These are phyloP conservation scores for Pestalotiopsis sp. DNA, from an alignment of 2,329 filamentous ascomycete genomes.

Conservation along the genomic window DNA sequence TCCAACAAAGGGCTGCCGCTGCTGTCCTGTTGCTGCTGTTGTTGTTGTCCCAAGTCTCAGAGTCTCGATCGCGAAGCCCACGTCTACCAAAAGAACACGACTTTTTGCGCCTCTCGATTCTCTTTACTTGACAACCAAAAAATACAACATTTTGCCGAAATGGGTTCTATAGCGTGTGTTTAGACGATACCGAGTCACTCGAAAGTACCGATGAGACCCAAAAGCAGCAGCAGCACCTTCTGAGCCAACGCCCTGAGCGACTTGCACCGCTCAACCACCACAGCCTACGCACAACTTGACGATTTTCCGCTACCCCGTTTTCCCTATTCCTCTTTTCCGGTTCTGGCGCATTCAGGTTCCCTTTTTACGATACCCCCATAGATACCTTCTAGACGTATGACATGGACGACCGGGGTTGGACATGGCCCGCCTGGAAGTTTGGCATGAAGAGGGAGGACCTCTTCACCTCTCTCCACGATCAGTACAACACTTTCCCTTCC, in stretches of 20 bases:
- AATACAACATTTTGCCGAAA: slow-evolving; percentile 20
- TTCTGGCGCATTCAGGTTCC: slow-evolving; percentile 2
- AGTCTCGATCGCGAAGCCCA: slow-evolving; percentile 2
- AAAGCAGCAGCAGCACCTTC: slow-evolving; percentile 17
- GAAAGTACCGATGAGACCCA: slow-evolving; percentile 24
- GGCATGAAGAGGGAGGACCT: slow-evolving; percentile 63
- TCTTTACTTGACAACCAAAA: neutral
- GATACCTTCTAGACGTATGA: slow-evolving; percentile 25
- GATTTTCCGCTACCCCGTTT: slow-evolving; percentile 2
- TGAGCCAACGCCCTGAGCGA: slow-evolving; percentile 3
- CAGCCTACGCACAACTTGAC: neutral
- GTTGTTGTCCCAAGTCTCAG: slow-evolving; percentile 1
- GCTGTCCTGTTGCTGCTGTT: neutral
- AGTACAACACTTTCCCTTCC: slow-evolving; percentile 61
- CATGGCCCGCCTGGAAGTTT: slow-evolving; percentile 66
- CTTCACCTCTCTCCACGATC: slow-evolving; percentile 59
- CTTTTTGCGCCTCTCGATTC: neutral
- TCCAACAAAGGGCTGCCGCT: slow-evolving; percentile 16
- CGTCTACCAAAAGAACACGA: slow-evolving; percentile 3
- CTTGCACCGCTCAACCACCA: neutral
- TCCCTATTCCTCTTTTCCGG: slow-evolving; percentile 10
- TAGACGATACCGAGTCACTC: slow-evolving; percentile 35
- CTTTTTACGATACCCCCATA: slow-evolving; percentile 12
- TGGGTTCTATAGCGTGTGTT: slow-evolving; percentile 22
- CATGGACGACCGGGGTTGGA: slow-evolving; percentile 58